A percentile compares a stretch with the other conserved stretches of the same genome.
Evolutionary conservation across 257 asterid genomes (phyloP).

Genomic region (Pogostemon cablin): DNA sequence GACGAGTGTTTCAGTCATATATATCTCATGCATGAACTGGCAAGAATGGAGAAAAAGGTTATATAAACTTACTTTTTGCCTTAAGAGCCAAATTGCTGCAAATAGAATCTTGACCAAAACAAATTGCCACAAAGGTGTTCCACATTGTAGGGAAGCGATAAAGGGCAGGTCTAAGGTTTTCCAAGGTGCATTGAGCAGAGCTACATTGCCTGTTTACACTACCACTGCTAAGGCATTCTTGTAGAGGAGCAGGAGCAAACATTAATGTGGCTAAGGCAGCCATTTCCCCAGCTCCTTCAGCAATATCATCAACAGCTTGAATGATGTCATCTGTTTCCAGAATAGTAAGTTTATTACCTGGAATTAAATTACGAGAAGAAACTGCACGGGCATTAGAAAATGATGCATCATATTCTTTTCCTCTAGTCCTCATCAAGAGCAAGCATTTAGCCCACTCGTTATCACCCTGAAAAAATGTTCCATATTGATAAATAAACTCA

Average conservation of each 20-base stretch:
- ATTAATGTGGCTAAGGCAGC: slow-evolving; percentile 95
- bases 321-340: slow-evolving; percentile 70
- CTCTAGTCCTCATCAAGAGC: slow-evolving; percentile 83
- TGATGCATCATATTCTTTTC: slow-evolving; percentile 93
- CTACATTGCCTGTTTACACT: slow-evolving; percentile 82
- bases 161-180: slow-evolving; percentile 90
- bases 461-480: slow-evolving; percentile 68
- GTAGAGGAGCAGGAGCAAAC: slow-evolving; percentile 88
- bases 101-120: slow-evolving; percentile 85
- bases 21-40: slow-evolving; percentile 27
- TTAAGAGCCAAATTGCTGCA: slow-evolving; percentile 54
- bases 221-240: slow-evolving; percentile 94
- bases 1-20: slow-evolving; percentile 16
- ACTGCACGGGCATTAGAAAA: slow-evolving; percentile 95
- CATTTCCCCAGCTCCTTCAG: slow-evolving; percentile 98
- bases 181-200: slow-evolving; percentile 95
- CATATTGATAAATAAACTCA: slow-evolving; percentile 32
- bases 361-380: slow-evolving; percentile 63
- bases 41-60: slow-evolving; percentile 27
- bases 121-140: slow-evolving; percentile 81
- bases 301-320: slow-evolving; percentile 93
- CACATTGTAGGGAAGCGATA: slow-evolving; percentile 90
- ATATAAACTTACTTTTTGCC: slow-evolving; percentile 54
- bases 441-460: slow-evolving; percentile 89
- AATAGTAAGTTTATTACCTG: slow-evolving; percentile 61